Evolutionary conservation across 495 filamentous ascomycete species (phyloP), one percentile per base, ranked within the genome.

Genomic region (Entonaema liquescens): DNA sequence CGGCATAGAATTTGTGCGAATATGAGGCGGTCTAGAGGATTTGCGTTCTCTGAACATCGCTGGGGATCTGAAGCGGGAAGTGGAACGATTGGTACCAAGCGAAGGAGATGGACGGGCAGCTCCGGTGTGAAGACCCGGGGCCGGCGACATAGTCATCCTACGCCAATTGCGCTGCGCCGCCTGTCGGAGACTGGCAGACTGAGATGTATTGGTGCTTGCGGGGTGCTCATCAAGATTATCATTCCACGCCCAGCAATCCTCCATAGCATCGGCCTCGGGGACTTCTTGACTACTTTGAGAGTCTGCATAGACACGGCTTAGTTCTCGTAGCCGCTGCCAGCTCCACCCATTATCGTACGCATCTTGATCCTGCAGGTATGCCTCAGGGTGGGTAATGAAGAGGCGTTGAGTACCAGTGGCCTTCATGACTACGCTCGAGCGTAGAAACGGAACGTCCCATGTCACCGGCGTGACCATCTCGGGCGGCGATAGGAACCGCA

Each of bases 391-490:
- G 7, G 90, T 92, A 54, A 92, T 82, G 76, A 87, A 92, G 21
- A 92, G 83, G 11, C 89, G 82, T 49, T 85, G 83, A n/a, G 79
- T 79, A 1, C 85, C 86, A 40, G 82, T 80, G 3, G 84, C 80
- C 65, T 88, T 85, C 89, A 91, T 92, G 13, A 88, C 80, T 25
- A 90, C 83, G 54, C 85, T 87, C 2, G 88, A 88, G 19, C 80
- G 75, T 31, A 93, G 79, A 55, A 92, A 93, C 5, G 87, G 82
- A 11, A 86, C 87, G 40, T 87, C 87, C 91, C 91, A 93, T 4
- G 88, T 80, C 5, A 86, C 84, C 3, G 88, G 83, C 4, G 88
- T 91, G 23, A 88, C 78, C 85, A 92, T 89, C 74, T 93, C 91
- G 1, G 87, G 79, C 2, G 83, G 82, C 23, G 81, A 81, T 17